Evolutionary conservation across 2,329 filamentous ascomycete genomes (phyloP), one percentile per base, ranked within the genome.

Genomic region (Pestalotiopsis fici): DNA sequence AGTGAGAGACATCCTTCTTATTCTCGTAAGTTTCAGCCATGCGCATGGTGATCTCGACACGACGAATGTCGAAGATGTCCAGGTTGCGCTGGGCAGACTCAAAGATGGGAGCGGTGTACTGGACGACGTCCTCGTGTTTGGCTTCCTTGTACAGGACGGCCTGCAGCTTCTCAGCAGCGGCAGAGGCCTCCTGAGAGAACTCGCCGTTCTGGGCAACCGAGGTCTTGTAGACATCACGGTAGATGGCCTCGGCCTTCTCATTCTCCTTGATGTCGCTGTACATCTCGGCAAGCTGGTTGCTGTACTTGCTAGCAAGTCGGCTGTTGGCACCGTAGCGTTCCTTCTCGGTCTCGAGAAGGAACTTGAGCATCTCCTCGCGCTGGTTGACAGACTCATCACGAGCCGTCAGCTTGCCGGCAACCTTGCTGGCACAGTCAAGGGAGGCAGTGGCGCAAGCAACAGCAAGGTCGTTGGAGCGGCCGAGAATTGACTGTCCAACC

Each of bases 311-410:
- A 23, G 61, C 68, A 13, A 69, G 25, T 39, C 68, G 67, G 64
- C 43, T 50, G 43, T 55, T 66, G 31, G 65, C 62, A 47, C 67
- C 69, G 37, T 65, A 66, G 25, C 69, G 67, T 57, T 69, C 60
- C 67, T 69, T 70, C 64, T 70, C 69, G 11, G 65, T 61, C 21
- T 69, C 69, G 27, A 70, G 66, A 31, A 70, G 65, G 55, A 68
- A 70, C 68, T 68, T 66, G 43, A 70, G 66, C 9, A 69, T 66
- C 66, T 70, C 69, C 66, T 70, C 69, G 21, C 69, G 69, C 64
- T 70, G 43, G 15, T 18, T 50, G n/a, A 50, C 43, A 18, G 43
- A 18, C 43, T 50, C 43, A 18, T 50, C 43, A 21, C 43, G 43
- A 21, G 43, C 43, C n/a, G 43, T 50, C 6, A 21, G 18, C 43